Base-by-base conservation (phyloP, 768 basidiomycete genomes). In the Lyophyllum atratum region DNA sequence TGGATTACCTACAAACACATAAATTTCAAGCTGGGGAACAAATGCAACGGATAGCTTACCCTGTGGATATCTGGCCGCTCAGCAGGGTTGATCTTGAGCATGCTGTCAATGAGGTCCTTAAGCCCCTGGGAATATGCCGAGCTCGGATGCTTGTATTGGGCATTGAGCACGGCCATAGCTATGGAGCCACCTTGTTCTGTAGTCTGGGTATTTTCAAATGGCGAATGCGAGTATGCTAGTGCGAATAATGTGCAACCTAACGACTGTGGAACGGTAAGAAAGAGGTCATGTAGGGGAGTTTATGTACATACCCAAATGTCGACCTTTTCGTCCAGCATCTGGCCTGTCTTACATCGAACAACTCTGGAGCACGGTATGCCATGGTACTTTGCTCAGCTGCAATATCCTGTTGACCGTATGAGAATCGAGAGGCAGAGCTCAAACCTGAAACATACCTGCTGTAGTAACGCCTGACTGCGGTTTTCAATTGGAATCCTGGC, bases 351-450 rank as follows among this genome's bases (percentile, higher is more conserved):
- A 97, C 95, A 64, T 99, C 97, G 68, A 98, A 99, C 21, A 99
- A 78, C 68, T 99, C 97, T 0, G 97, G 97, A 1, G 97, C 95
- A 19, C 97, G 87, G 66, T 96, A 99, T 0, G 97, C 92, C 97
- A 99, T 98, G 12, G 95, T 94, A 62, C 94, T 96, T 71, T 96
- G 95, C 72, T 99, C 97, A 17, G 93, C 94, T 2, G 97, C 97
- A 60, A 96, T 86, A 70, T 99, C 97, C 84, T 92, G 19, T 57
- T 25, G 28, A 44, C n/a, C 24, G 42, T 52, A 24, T 46, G 51
- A 58, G 49, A 2, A 63, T 34, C 15, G 28, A 43, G 28, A 33
- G 25, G 29, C 28, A n/a, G 19, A 19, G 48, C 24, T 17, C 34
- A 11, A 43, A 50, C 37, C 34, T 40, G 29, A 19, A 43, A 58